phyloP scores from a whole-genome alignment of 2,329 filamentous ascomycete species.

The Penicillium sp. region DNA sequence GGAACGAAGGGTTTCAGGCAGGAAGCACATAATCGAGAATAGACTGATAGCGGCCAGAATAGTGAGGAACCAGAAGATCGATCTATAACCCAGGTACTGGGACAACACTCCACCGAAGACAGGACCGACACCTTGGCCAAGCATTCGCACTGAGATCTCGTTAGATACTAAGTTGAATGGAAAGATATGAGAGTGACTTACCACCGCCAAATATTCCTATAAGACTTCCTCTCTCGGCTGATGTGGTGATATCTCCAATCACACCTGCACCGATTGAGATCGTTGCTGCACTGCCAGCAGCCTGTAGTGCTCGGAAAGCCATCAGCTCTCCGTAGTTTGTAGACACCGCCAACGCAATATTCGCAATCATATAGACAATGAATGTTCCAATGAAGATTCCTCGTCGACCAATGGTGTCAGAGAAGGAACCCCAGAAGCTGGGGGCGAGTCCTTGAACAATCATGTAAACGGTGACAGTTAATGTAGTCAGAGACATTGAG shows the following conservation, averaged over 20 bases:
- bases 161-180: neutral
- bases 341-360: constrained; percentile 48
- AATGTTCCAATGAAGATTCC: constrained; percentile 50
- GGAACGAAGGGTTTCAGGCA: constrained; percentile 50
- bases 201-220: constrained; percentile 42
- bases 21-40: constrained; percentile 35
- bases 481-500: constrained; percentile 30
- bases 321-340: constrained; percentile 47
- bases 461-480: constrained; percentile 49
- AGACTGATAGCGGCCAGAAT: constrained; percentile 37
- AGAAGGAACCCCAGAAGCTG: constrained; percentile 51
- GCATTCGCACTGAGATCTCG: constrained; percentile 36
- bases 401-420: constrained; percentile 50
- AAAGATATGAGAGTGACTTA: constrained; percentile 15
- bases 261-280: constrained; percentile 51
- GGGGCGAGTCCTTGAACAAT: constrained; percentile 55
- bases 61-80: constrained; percentile 47
- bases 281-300: constrained; percentile 50
- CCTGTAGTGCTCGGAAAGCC: constrained; percentile 50
- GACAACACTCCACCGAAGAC: constrained; percentile 43
- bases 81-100: constrained; percentile 39
- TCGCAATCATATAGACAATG: constrained; percentile 50
- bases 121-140: constrained; percentile 49
- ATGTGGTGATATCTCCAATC: constrained; percentile 42
- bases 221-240: constrained; percentile 41